Conservation (phyloP, 306 rosid genomes). For the Begonia masoniana region DNA sequence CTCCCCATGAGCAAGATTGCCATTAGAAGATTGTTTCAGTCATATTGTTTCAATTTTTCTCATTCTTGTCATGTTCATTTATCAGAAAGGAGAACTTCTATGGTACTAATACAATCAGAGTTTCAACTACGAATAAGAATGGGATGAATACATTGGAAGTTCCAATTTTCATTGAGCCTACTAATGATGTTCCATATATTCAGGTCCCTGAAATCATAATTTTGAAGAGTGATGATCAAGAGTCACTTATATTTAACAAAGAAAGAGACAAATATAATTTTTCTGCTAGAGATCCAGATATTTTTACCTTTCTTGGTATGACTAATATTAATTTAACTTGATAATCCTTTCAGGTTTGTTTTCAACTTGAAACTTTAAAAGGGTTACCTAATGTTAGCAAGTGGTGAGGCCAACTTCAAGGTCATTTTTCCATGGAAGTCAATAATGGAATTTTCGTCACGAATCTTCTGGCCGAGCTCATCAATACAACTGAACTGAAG, state of each 20-base stretch:
- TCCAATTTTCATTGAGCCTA: conserved; percentile 59
- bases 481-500: conserved; percentile 58
- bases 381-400: conserved; percentile 21
- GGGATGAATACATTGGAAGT: conserved; percentile 47
- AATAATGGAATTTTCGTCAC: conserved; percentile 44
- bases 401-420: conserved; percentile 30
- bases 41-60: not conserved
- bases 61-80: not conserved
- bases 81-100: conserved; percentile 60
- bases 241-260: conserved; percentile 47
- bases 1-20: too few relatives aligned
- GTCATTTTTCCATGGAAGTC: conserved; percentile 68
- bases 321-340: not conserved
- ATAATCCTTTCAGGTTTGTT: not conserved
- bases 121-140: conserved; percentile 45
- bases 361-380: not conserved
- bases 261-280: conserved; percentile 53
- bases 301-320: conserved; percentile 54
- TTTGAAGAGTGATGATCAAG: conserved; percentile 38
- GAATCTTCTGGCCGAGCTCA: conserved; percentile 58
- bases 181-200: conserved; percentile 74
- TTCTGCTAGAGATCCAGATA: conserved; percentile 55
- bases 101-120: conserved; percentile 45
- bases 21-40: too few relatives aligned
- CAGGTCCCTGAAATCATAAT: conserved; percentile 46